These are phyloP conservation scores for Pyrenula massariospora DNA, from an alignment of 495 filamentous ascomycete species.

Conservation along the genomic window DNA sequence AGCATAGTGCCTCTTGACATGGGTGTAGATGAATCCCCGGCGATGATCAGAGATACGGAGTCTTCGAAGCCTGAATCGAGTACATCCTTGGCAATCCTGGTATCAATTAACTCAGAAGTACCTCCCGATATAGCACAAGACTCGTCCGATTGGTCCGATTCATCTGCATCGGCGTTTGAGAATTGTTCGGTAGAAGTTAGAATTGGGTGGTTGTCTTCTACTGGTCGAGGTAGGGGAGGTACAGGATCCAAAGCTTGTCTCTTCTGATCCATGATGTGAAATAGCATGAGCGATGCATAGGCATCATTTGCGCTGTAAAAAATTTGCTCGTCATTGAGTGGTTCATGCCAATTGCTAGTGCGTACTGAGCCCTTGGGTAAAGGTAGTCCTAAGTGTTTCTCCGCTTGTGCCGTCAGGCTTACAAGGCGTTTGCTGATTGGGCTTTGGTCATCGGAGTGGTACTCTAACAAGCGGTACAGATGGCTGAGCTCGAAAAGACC, in stretches of 20 bases:
- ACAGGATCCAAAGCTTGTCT: constrained; percentile 49
- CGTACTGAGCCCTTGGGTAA: constrained; percentile 47
- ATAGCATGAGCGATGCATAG: constrained; percentile 69
- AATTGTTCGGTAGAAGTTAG: not conserved
- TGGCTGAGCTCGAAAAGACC: constrained; percentile 74
- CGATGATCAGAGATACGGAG: not conserved
- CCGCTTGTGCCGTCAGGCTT: constrained; percentile 52
- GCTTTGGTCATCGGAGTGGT: constrained; percentile 33
- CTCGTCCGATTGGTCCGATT: not conserved
- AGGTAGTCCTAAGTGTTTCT: constrained; percentile 64
- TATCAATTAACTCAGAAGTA: no score
- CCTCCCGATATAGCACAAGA: no score
- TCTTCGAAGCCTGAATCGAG: not conserved
- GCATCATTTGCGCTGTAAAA: constrained; percentile 55
- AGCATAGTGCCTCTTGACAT: not conserved
- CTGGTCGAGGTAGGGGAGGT: constrained; percentile 57
- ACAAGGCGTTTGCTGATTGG: constrained; percentile 56
- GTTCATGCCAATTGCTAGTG: constrained; percentile 43
- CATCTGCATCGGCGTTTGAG: not conserved
- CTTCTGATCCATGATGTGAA: constrained; percentile 53
- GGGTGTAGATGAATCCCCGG: not conserved
- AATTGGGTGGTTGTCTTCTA: constrained; percentile 54
- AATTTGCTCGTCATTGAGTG: not conserved
- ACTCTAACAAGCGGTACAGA: constrained; percentile 62
- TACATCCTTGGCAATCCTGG: not conserved